Conservation (phyloP, 139 green algal genomes). For the Eudorina sp. region DNA sequence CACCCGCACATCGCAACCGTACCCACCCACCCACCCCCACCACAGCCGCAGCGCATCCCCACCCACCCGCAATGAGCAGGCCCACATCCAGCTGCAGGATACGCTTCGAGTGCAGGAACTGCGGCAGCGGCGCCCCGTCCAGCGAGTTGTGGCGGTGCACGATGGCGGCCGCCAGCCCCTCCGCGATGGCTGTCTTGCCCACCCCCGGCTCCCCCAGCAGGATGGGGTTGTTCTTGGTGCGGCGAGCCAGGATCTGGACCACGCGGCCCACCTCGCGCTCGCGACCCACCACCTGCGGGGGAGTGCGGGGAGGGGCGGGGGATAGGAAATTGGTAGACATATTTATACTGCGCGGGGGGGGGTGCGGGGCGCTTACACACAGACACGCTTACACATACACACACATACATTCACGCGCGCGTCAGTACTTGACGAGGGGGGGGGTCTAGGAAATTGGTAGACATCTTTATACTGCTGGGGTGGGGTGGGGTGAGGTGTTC, state of each 20-base stretch:
- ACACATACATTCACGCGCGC: too few relatives aligned
- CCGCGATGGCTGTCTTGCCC: constrained; percentile 93
- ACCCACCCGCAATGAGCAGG: constrained; percentile 88
- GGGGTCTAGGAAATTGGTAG: too few relatives aligned
- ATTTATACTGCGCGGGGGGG: too few relatives aligned
- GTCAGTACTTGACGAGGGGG: too few relatives aligned
- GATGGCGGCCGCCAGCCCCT: constrained; percentile 93
- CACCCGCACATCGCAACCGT: neutral
- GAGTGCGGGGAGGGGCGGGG: neutral
- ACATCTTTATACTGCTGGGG: too few relatives aligned
- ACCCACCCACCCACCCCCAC: neutral
- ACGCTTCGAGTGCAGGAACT: constrained; percentile 91
- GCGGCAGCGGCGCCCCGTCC: constrained; percentile 81
- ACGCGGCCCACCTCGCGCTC: constrained; percentile 87
- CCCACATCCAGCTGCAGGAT: constrained; percentile 95
- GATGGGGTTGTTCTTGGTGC: constrained; percentile 97
- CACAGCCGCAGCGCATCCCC: too few relatives aligned
- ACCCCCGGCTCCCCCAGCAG: constrained; percentile 97
- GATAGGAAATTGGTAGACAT: too few relatives aligned
- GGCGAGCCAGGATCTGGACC: constrained; percentile 91
- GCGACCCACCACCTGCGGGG: constrained; percentile 84
- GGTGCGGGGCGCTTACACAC: neutral
- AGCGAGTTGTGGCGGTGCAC: constrained; percentile 61
- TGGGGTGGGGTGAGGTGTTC: too few relatives aligned
- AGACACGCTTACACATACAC: too few relatives aligned